Evolutionary conservation across 805 yeast species (phyloP).

Genomic region (Cyberlindnera bimundalis): DNA sequence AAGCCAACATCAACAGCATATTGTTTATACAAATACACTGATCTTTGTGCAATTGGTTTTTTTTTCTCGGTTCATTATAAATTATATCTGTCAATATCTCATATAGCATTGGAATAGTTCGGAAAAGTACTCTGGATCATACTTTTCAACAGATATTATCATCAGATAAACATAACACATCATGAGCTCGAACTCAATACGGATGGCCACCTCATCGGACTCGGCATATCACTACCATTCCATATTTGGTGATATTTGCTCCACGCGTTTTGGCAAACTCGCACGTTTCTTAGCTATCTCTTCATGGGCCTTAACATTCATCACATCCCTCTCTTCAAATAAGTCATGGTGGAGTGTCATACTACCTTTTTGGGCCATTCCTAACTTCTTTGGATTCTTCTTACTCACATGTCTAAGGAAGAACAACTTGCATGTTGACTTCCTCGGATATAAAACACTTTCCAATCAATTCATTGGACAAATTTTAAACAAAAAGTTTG

Average conservation of each 20-base stretch:
- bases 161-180: not conserved
- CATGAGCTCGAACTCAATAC: constrained; percentile 2
- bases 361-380: constrained; percentile 20
- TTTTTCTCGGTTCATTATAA: too few species aligned
- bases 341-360: constrained; percentile 26
- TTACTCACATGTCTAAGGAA: constrained; percentile 38
- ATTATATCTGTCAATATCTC: too few species aligned
- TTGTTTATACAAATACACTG: too few species aligned
- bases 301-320: constrained; percentile 28
- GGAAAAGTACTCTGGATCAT: not conserved
- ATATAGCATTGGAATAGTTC: too few species aligned
- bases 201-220: constrained; percentile 3
- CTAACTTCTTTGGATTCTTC: constrained; percentile 29
- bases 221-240: constrained; percentile 33
- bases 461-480: constrained; percentile 27
- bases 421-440: constrained; percentile 38
- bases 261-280: constrained; percentile 37
- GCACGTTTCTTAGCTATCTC: constrained; percentile 33
- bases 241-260: constrained; percentile 39
- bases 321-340: constrained; percentile 25
- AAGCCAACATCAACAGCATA: not conserved
- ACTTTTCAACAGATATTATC: too few species aligned
- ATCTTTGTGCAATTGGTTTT: too few species aligned
- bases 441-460: constrained; percentile 31
- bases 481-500: constrained; percentile 24